Base-by-base conservation (phyloP, 257 asterid species). In the Gentiana dahurica region DNA sequence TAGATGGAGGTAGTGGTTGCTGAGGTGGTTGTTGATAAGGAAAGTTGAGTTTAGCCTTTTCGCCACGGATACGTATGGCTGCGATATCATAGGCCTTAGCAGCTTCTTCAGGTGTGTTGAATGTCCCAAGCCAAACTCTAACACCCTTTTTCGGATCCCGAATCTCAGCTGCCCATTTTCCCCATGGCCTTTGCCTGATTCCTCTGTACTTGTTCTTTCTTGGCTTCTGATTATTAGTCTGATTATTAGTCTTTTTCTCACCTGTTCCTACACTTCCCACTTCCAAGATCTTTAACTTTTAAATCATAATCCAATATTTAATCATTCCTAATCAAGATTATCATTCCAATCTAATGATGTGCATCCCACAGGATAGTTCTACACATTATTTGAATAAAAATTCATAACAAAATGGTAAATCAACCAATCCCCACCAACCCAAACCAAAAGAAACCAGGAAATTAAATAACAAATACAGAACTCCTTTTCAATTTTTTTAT, bases 151-250 rank as follows among this genome's bases (percentile, higher is more conserved):
- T 64, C 0, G 97, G 97, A 67, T 89, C 94, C 15, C 95, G 95
- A 43, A 85, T 89, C 59, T 89, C 95, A 1, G 95, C 97, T 1
- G 97, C 97, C 95, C 95, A 89, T 71, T 89, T 85, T 5, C 97
- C 97, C 95, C 95, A 85, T 12, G 95, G 94, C 79, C 95, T 72
- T 65, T 73, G 91, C 64, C 97, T 70, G 62, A 85, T 89, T 51
- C 97, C 95, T 71, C 95, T 73, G 72, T 85, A 85, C 57, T 59
- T 71, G 63, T 69, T 83, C 71, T 83, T 89, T 58, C 89, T 77
- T 0, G 72, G 43, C 82, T 71, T 78, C 58, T 47, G 65, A 2
- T 41, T 24, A 8, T 3, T 64, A 13, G 49, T 78, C 58, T 47
- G 65, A 2, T 41, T 24, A 8, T 3, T 64, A 13, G 49, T 15